Evolutionary conservation across 257 asterid genomes (phyloP), one percentile per base, ranked within the genome.

Genomic region (Lantana camara): DNA sequence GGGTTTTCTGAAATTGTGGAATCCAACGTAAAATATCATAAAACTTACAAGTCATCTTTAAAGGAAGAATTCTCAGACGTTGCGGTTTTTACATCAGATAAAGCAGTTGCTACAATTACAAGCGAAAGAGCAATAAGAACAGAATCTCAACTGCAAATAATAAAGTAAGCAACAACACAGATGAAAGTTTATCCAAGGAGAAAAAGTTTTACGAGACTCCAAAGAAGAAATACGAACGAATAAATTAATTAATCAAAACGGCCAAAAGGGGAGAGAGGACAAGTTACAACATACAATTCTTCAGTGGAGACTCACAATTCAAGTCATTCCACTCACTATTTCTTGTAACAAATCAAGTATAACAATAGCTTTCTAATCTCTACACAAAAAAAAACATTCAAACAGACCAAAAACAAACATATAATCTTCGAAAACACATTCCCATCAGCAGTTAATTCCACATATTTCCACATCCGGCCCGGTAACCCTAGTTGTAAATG

Each of bases 401-500:
- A 44, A 46, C 4, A 17, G 24, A 60, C 66, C 42, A 72, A 79
- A 34, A 22, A 10, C 7, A 45, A 19, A 50, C 46, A 62, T 15
- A 41, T 34, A 52, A 48, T 45, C 34, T 19, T 61, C 68, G 62
- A 59, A 61, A 53, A 16, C 58, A 27, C 16, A 22, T 17, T 70
- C 63, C 30, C 41, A 14, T 50, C 34, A 91, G 75, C 96, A 89
- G 80, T 91, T 91, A 57, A 91, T 91, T 30, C 98, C 96, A 77
- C 98, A 91, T 63, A 27, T 57, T 61, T 84, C 89, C 0, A 83
- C 77, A 59, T 82, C 93, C 0, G 98, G 98, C 52, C 98, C 96
- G 4, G 95, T 86, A 65, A 89, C 96, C 47, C 85, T 75, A 21
- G 94, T 86, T 45, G 98, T 91, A 78, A 92, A 92, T 1, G 98